phyloP scores from a whole-genome alignment of 1,284 basidiomycete genomes.

The Ustilago tritici region DNA sequence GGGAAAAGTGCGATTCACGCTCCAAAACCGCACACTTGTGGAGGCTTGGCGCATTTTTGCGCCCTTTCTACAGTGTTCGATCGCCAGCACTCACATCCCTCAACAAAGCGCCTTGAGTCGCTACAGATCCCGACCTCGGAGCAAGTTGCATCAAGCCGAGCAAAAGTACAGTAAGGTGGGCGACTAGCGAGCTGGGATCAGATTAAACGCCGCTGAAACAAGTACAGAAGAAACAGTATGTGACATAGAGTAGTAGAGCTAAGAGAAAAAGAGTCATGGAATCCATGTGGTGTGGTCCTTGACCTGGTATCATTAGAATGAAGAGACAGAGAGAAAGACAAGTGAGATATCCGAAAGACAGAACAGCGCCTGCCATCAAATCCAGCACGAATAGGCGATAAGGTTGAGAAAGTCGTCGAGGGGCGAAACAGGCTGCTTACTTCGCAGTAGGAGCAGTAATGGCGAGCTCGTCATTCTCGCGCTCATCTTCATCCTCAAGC shows the following conservation, averaged over 20 bases:
- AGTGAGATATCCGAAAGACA: constrained; percentile 3
- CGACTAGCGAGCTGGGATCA: background rate
- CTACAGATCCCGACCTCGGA: no score
- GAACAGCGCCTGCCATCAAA: constrained; percentile 1
- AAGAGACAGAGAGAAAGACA: background rate
- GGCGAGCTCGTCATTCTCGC: constrained; percentile 20
- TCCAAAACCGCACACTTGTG: constrained; percentile 8
- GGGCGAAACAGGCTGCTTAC: background rate
- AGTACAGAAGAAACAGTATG: background rate
- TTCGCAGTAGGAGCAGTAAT: background rate
- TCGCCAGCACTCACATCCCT: background rate
- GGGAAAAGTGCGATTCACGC: constrained; percentile 12
- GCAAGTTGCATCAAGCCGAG: no score
- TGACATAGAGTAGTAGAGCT: background rate
- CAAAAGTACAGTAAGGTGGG: no score
- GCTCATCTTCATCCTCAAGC: constrained; percentile 43
- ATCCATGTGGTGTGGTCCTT: constrained; percentile 13
- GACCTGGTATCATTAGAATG: constrained; percentile 19
- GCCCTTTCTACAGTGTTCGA: background rate
- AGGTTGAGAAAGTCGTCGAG: background rate
- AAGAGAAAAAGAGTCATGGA: background rate
- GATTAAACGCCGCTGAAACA: background rate
- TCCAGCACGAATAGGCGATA: background rate
- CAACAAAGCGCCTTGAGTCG: background rate
- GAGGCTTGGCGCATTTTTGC: constrained; percentile 10